Base-by-base conservation (phyloP, 345 rosid genomes). In the Salix udensis region DNA sequence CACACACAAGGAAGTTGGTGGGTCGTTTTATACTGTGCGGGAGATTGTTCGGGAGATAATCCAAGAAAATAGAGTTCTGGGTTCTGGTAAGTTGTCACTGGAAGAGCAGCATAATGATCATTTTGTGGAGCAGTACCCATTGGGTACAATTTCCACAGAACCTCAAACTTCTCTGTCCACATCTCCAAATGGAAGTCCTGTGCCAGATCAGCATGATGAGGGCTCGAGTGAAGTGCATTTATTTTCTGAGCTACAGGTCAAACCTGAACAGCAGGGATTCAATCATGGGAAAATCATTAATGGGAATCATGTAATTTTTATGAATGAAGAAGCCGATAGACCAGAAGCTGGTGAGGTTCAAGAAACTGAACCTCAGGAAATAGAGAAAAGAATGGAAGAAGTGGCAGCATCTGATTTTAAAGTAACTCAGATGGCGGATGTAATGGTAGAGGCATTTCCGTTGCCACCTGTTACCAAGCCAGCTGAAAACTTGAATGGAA, bases 41-140 rank as follows among this genome's bases (percentile, higher is more conserved):
- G 99, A 96, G 89, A 93, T 96, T 85, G 92, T 96, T 55, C 90
- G 99, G 24, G 99, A 96, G 86, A 84, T 96, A 16, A 96, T 96
- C 77, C 99, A 96, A 87, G 99, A 91, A 84, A 96, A 96, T 84
- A 90, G 94, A 79, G 97, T 93, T 60, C 87, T 96, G 74, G 97
- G 99, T 75, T 90, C 98, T 84, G 94, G 86, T 60, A 91, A 89
- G 84, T 79, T 79, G 15, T 39, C 39, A 79, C 78, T 78, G 24
- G 83, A 77, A 31, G 88, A 86, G 46, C 86, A 86, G 50, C 77
- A 65, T 65, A 37, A 69, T 69, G 83, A 83, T 82, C 77, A 71
- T 77, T 83, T 84, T 74, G 72, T 76, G 77, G 87, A 86, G 76
- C 84, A 88, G 48, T 76, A 78, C 62, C 87, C 92, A 13, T 80